Conservation (phyloP, 2,329 filamentous ascomycete species). For the Talaromyces funiculosus region DNA sequence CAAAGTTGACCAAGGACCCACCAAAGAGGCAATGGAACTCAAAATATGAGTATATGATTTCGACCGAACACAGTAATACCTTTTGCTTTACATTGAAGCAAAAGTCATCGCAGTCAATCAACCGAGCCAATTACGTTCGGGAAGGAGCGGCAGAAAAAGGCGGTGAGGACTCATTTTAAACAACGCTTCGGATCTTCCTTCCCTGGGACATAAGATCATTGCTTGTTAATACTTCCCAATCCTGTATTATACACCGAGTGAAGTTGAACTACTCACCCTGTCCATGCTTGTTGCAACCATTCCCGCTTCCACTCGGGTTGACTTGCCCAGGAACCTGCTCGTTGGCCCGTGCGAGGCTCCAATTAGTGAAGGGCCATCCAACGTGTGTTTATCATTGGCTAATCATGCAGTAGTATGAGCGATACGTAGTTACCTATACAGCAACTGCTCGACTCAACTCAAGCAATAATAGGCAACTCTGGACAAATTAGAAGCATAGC, state of each 20-base stretch:
- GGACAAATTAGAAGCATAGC: no score
- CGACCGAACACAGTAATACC: no score
- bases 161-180: not conserved
- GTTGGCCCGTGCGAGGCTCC: not conserved
- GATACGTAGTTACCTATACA: no score
- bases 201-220: not conserved
- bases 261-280: not conserved
- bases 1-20: no score
- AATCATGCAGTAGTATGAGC: not conserved
- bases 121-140: slow-evolving; percentile 5
- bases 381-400: not conserved
- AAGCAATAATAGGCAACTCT: no score
- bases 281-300: not conserved
- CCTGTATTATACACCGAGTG: not conserved
- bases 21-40: no score
- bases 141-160: slow-evolving; percentile 14
- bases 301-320: not conserved
- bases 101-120: no score
- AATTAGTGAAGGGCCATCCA: not conserved
- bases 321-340: not conserved
- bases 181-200: not conserved
- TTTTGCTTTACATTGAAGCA: no score
- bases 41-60: no score
- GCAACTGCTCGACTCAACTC: no score
- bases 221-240: not conserved